Evolutionary conservation across 2,329 filamentous ascomycete genomes (phyloP).

Genomic region (Aspergillus awamori): DNA sequence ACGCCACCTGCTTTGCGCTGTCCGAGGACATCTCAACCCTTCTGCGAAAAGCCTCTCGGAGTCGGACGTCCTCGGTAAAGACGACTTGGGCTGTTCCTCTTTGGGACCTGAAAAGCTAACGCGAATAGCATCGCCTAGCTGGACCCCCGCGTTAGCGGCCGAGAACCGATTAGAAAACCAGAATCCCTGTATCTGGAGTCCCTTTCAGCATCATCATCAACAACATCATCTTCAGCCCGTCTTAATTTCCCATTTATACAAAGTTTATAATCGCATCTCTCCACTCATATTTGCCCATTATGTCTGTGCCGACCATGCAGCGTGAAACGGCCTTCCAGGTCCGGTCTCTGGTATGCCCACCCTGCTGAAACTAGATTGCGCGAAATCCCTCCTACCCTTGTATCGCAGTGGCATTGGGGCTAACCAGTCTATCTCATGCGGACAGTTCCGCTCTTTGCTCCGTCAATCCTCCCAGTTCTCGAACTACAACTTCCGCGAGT

Average conservation of each 20-base stretch:
- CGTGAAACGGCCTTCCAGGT: slow-evolving; percentile 51
- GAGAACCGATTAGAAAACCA: slow-evolving; percentile 2
- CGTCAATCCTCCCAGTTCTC: slow-evolving; percentile 85
- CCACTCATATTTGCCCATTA: slow-evolving; percentile 26
- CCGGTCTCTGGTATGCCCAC: slow-evolving; percentile 48
- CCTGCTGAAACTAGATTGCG: neutral
- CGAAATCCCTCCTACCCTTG: neutral
- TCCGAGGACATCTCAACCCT: slow-evolving; percentile 2
- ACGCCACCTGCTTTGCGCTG: slow-evolving; percentile 19
- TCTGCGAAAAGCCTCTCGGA: slow-evolving; percentile 3
- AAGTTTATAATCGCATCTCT: slow-evolving; percentile 6
- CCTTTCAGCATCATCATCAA: neutral
- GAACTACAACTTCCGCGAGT: slow-evolving; percentile 97
- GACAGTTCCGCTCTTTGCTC: slow-evolving; percentile 86
- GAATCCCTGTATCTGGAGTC: slow-evolving; percentile 6
- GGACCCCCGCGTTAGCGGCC: neutral
- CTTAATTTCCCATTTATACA: neutral
- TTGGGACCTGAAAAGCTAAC: neutral
- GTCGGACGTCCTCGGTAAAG: neutral
- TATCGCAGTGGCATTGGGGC: neutral
- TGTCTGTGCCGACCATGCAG: slow-evolving; percentile 48
- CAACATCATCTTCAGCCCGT: neutral
- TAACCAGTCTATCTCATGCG: neutral
- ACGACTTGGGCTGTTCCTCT: neutral
- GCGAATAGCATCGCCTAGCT: neutral